Conservation (phyloP, 2,329 filamentous ascomycete species). For the Talaromyces sp. region DNA sequence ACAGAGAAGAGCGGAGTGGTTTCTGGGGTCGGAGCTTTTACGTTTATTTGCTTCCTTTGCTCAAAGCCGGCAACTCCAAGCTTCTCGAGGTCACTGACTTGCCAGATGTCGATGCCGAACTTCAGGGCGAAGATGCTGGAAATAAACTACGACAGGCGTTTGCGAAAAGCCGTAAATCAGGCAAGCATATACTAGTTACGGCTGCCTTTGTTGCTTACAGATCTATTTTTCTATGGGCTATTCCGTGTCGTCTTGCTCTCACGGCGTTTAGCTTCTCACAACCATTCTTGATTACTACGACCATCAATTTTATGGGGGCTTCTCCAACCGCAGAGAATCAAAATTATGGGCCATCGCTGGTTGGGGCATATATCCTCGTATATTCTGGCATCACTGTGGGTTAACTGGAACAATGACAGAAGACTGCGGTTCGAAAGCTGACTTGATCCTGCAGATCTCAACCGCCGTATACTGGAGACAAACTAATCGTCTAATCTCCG, state of each 20-base stretch:
- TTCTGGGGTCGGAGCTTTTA: conserved; percentile 41
- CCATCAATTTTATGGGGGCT: conserved; percentile 8
- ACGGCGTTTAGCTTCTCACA: conserved; percentile 33
- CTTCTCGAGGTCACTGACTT: conserved; percentile 25
- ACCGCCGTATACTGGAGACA: conserved; percentile 1
- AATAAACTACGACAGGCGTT: neutral
- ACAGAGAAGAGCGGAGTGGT: conserved; percentile 41
- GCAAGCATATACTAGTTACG: neutral
- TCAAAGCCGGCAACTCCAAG: conserved; percentile 41
- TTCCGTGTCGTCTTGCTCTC: conserved; percentile 23
- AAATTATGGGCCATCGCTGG: conserved; percentile 34
- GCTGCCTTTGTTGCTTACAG: neutral
- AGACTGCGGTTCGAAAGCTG: neutral
- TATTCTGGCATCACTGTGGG: conserved; percentile 38
- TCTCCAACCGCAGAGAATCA: neutral
- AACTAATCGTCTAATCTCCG: conserved; percentile 22
- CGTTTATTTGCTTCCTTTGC: conserved; percentile 45
- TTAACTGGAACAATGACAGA: conserved; percentile 25
- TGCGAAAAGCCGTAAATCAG: neutral
- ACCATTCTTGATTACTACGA: conserved; percentile 32
- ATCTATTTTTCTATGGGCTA: neutral
- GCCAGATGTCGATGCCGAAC: conserved; percentile 4
- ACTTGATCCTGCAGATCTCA: neutral
- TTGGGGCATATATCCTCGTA: conserved; percentile 39
- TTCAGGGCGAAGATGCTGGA: neutral